Percentiles rank a stretch among this genome's conserved stretches.
Conservation (phyloP, 2,329 filamentous ascomycete genomes). For the Trichoderma arundinaceum region DNA sequence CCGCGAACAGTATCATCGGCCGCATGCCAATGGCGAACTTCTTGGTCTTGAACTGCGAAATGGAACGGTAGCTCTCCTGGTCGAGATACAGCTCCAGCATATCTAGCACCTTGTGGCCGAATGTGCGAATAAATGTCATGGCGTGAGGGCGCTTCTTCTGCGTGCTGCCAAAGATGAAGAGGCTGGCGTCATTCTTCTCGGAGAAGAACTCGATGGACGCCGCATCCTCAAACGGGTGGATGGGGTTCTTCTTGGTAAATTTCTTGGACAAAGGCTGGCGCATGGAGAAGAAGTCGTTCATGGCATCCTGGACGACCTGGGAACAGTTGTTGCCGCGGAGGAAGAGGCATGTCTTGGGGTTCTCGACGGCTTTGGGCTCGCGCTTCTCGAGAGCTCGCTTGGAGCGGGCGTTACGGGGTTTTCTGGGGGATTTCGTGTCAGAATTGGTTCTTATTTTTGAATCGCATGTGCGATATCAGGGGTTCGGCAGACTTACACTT, state of each 20-base stretch:
- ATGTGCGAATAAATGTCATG: slow-evolving; percentile 81
- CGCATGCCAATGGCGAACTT: slow-evolving; percentile 82
- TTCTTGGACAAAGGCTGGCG: slow-evolving; percentile 85
- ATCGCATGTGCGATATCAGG: neutral
- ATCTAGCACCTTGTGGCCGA: slow-evolving; percentile 86
- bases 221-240: slow-evolving; percentile 92
- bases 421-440: slow-evolving; percentile 46
- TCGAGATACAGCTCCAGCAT: slow-evolving; percentile 93
- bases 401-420: slow-evolving; percentile 77
- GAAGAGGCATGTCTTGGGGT: slow-evolving; percentile 87
- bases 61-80: slow-evolving; percentile 69
- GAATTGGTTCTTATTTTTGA: neutral
- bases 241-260: slow-evolving; percentile 95
- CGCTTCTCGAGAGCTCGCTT: slow-evolving; percentile 94
- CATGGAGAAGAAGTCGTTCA: slow-evolving; percentile 83
- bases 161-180: slow-evolving; percentile 82
- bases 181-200: slow-evolving; percentile 90
- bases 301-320: slow-evolving; percentile 78
- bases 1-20: slow-evolving; percentile 90
- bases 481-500: slow-evolving; percentile 50
- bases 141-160: slow-evolving; percentile 96
- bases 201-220: slow-evolving; percentile 92
- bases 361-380: slow-evolving; percentile 86
- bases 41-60: slow-evolving; percentile 76
- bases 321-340: slow-evolving; percentile 87